Evolutionary conservation across 805 yeast species (phyloP), one percentile per base, ranked within the genome.

Genomic region (Lipomyces chichibuensis): DNA sequence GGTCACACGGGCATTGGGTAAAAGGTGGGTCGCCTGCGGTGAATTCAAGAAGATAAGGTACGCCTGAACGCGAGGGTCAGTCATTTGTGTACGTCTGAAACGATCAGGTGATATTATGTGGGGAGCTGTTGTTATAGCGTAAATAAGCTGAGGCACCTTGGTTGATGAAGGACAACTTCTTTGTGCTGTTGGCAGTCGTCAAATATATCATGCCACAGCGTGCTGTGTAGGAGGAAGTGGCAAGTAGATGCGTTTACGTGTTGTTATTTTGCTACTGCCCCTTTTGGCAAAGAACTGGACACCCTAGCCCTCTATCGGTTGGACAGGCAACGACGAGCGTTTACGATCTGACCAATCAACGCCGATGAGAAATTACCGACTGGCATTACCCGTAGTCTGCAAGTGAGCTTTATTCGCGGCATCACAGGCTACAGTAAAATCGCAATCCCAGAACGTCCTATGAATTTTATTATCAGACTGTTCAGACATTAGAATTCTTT

Each of bases 31-130:
- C 43, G 20, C 14, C 59, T 11, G 53, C 25, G 39, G 67, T 60
- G 43, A 64, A 57, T 23, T 35, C 39, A 67, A 59, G 57, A 67
- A 67, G 43, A 35, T 51, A 23, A 61, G 53, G 57, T 67, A 67
- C n/a, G 65, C 43, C 32, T 64, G 57, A 35, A 55, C 46, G 9
- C 55, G 55, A 14, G 55, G 20, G 14, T 43, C 49, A 7, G 49
- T n/a, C 49, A 43, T 43, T 17, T 5, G 8, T 17, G 8, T 13
- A 17, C n/a, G 3, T 17, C 13, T 37, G 20, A 43, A 43, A 43
- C 49, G 23, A 43, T n/a, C 20, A 37, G 20, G 23, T n/a, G 9
- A n/a, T n/a, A 13, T 17, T 8, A 7, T n/a, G 49, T 43, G 2
- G 23, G 23, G n/a, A 43, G 7, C 4, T 43, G 49, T 17, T n/a